Evolutionary conservation across 768 basidiomycete genomes (phyloP), one percentile per base, ranked within the genome.

Genomic region (Trametes punicea): DNA sequence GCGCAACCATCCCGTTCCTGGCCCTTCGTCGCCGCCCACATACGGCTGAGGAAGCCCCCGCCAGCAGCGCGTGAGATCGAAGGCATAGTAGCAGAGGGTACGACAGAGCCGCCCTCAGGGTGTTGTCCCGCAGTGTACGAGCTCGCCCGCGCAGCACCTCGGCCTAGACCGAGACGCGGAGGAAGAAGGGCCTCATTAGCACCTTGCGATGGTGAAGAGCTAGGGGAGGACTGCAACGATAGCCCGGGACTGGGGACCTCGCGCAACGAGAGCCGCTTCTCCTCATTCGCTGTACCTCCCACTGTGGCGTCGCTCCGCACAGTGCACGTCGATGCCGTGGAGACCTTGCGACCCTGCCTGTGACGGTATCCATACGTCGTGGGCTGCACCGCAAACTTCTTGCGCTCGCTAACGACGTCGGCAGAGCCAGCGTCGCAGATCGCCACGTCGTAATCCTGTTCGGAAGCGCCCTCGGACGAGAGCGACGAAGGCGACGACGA

Each of bases 1-100:
- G 40, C 31, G 38, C 39, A 31, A 18, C 62, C 55, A 60, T 60
- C 59, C 48, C 67, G 59, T 20, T 56, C 36, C 4, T 66, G 69
- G 2, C 59, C 61, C 65, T 78, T 77, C 23, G 71, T 79, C 46
- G 84, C 83, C 10, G 80, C 83, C 83, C 87, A 88, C 84, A 89
- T 87, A 26, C 87, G 78, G 62, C 83, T 87, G 46, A 88, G 73
- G 67, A 89, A 85, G 21, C 80, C 75, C 9, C 75, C 77, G 23
- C 50, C 51, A 3, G 50, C 55, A 36, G 51, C 44, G 42, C 55
- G 61, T 34, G 61, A 42, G 21, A 64, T 51, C 16, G 60, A 52
- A 6, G 69, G 65, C 49, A 69, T 62, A 10, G 69, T 69, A 16
- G 62, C 59, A 39, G 53, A 61, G 20, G 48, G 38, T 39, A 16